phyloP scores from a whole-genome alignment of 1,284 basidiomycete genomes.

The Microbotryum violaceum region DNA sequence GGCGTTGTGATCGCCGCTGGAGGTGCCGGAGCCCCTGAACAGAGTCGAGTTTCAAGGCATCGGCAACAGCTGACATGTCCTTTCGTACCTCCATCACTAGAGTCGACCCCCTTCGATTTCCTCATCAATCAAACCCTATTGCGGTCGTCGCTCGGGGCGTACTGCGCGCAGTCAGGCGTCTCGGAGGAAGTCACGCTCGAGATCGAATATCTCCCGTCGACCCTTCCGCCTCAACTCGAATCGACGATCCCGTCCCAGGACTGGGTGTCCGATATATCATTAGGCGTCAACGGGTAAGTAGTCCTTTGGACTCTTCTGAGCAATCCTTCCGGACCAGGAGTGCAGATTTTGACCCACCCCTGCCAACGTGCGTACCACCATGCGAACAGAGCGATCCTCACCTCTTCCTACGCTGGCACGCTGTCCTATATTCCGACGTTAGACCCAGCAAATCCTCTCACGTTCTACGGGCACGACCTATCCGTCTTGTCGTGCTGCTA shows the following conservation, averaged over 20 bases:
- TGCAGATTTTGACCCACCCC: not conserved
- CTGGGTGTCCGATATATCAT: slow-evolving; percentile 82
- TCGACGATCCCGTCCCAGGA: slow-evolving; percentile 79
- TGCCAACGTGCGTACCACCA: no score
- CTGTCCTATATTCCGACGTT: slow-evolving; percentile 35
- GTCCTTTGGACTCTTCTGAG: not conserved
- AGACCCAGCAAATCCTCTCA: slow-evolving; percentile 35
- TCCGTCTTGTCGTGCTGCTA: slow-evolving; percentile 66
- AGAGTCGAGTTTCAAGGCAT: no score
- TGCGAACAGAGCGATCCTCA: slow-evolving; percentile 36
- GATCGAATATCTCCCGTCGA: slow-evolving; percentile 87
- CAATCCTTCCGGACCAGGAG: not conserved
- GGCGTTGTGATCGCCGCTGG: not conserved
- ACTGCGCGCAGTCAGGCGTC: slow-evolving; percentile 62
- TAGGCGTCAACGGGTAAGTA: slow-evolving; percentile 59
- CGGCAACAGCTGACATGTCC: no score
- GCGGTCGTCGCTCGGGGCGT: slow-evolving; percentile 63
- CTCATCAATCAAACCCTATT: slow-evolving; percentile 75
- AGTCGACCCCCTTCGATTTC: slow-evolving; percentile 87
- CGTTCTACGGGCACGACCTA: slow-evolving; percentile 52
- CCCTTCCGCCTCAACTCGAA: slow-evolving; percentile 79
- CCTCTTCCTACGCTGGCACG: slow-evolving; percentile 40
- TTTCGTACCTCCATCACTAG: not conserved
- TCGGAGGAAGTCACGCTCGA: slow-evolving; percentile 67
- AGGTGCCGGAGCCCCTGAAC: not conserved